These are phyloP conservation scores for Colletotrichum neosansevieriae DNA, from an alignment of 2,329 filamentous ascomycete species.

Conservation along the genomic window DNA sequence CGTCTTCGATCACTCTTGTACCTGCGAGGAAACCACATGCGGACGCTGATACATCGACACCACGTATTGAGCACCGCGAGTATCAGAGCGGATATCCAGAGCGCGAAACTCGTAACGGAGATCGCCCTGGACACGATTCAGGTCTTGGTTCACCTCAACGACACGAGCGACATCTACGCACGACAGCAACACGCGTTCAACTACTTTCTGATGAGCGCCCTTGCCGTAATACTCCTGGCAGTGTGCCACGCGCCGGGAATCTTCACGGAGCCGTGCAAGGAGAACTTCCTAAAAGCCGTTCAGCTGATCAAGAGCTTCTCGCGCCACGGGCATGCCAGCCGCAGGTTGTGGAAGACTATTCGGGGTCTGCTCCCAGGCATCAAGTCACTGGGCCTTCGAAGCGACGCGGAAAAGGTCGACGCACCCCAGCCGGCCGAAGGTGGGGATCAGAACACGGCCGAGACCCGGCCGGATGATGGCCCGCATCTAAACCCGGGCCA, in stretches of 20 bases:
- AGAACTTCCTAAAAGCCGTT: conserved; percentile 49
- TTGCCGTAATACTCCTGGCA: conserved; percentile 56
- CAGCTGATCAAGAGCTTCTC: conserved; percentile 50
- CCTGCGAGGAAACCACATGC: conserved; percentile 58
- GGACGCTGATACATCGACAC: conserved; percentile 58
- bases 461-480: conserved; percentile 14
- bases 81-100: conserved; percentile 51
- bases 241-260: conserved; percentile 57
- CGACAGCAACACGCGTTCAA: conserved; percentile 55
- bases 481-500: neutral
- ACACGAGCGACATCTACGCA: conserved; percentile 52
- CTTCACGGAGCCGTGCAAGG: conserved; percentile 53
- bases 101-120: conserved; percentile 55
- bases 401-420: conserved; percentile 35
- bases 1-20: conserved; percentile 57
- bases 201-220: conserved; percentile 54
- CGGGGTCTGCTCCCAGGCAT: conserved; percentile 49
- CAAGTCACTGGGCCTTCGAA: conserved; percentile 44
- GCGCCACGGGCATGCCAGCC: conserved; percentile 48
- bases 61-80: conserved; percentile 53
- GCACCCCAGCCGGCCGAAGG: neutral
- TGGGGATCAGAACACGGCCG: conserved; percentile 35
- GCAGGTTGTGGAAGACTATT: conserved; percentile 52
- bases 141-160: conserved; percentile 52
- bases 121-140: conserved; percentile 49